phyloP scores from a whole-genome alignment of 352 stramenopile species.

The Globisporangium ultimum region DNA sequence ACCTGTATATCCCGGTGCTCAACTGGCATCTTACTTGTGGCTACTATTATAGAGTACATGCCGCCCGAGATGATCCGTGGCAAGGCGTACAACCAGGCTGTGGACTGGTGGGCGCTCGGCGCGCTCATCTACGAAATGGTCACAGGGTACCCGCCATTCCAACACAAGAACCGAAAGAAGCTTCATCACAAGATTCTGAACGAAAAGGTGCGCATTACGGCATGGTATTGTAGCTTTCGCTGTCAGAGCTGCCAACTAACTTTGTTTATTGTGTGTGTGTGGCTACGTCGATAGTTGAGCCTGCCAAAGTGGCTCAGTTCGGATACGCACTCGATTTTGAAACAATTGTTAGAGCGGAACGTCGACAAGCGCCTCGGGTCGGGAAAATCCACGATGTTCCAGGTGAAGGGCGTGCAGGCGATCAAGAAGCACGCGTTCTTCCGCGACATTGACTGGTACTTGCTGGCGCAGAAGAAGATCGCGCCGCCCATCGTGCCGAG shows the following conservation, averaged over 20 bases:
- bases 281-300: slow-evolving; percentile 26
- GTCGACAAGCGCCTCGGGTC: slow-evolving; percentile 93
- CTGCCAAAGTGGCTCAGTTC: slow-evolving; percentile 80
- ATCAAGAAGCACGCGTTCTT: slow-evolving; percentile 97
- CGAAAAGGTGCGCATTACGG: slow-evolving; percentile 44
- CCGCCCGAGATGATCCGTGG: slow-evolving; percentile 83
- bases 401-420: slow-evolving; percentile 94
- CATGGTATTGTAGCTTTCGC: neutral
- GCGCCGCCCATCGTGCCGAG: slow-evolving; percentile 87
- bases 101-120: slow-evolving; percentile 85
- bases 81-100: slow-evolving; percentile 81
- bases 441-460: slow-evolving; percentile 91
- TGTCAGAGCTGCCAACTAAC: too few species aligned
- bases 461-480: slow-evolving; percentile 90
- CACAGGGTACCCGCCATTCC: slow-evolving; percentile 76
- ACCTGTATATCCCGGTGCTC: slow-evolving; percentile 2
- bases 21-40: neutral
- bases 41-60: slow-evolving; percentile 68
- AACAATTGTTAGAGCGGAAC: slow-evolving; percentile 96
- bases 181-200: slow-evolving; percentile 86
- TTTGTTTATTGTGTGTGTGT: neutral
- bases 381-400: slow-evolving; percentile 96
- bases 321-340: slow-evolving; percentile 93
- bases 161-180: slow-evolving; percentile 85
- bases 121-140: slow-evolving; percentile 88